Base-by-base conservation (phyloP, 2,329 filamentous ascomycete species). In the Hymenoscyphus salicellus region DNA sequence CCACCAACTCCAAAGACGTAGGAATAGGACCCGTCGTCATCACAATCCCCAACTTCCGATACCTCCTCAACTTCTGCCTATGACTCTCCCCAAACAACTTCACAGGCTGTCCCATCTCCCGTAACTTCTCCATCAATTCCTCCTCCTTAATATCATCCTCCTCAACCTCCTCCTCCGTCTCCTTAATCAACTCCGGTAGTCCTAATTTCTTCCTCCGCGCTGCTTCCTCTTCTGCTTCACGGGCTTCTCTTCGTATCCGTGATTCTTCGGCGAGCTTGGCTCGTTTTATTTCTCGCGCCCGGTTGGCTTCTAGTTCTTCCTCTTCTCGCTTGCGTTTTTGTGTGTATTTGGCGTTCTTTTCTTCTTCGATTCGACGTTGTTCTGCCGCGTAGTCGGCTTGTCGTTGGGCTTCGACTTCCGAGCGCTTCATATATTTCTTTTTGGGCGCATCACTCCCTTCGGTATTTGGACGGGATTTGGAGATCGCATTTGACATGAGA, bases 251-350 rank as follows among this genome's bases (percentile, higher is more conserved):
- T 68, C 86, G 82, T 68, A 79, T 80, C 61, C 85, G 84, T 58
- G 90, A 92, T 73, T 97, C 92, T 68, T 96, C 92, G 0, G 93
- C 94, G 3, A 99, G 81, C 66, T 84, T 84, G 65, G 86, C 85
- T 62, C 89, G 88, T 81, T 97, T 97, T 74, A 95, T 92, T 68
- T 96, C 91, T 16, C 93, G 86, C 32, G 82, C 81, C 14, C 82
- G 84, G 69, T 86, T 85, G 69, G 89, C 88, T 28, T 87, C 84
- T 1, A 88, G 87, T 63, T 91, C 90, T 30, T 97, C 93, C 41
- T 97, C 93, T 62, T 98, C 94, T 28, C 87, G 85, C 77, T 96
- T 95, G 71, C 94, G 91, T 79, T 98, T 98, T 71, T 89, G 88
- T 1, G 85, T 84, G 0, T 86, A 81, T 68, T 87, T 88, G 66